Conservation (phyloP, 768 basidiomycete genomes). For the Calvatia gigantea region DNA sequence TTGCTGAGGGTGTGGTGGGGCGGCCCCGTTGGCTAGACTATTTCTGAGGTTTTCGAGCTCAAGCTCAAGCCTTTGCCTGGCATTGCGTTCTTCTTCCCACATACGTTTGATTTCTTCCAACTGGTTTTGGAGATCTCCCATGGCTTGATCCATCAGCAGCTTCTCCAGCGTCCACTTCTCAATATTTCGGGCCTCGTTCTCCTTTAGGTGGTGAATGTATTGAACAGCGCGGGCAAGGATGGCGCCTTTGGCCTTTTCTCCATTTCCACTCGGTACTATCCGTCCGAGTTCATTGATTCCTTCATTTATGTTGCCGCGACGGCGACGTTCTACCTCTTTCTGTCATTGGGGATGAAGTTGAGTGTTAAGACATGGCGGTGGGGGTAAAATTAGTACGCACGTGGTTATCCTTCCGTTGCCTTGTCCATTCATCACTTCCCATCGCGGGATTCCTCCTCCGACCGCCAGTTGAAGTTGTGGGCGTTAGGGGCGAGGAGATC, state of each 20-base stretch:
- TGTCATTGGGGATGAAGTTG: conserved; percentile 27
- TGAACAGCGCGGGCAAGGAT: conserved; percentile 86
- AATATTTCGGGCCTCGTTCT: conserved; percentile 86
- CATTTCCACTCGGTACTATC: conserved; percentile 84
- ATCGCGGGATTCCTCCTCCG: conserved; percentile 60
- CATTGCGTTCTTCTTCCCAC: conserved; percentile 75
- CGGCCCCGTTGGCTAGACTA: conserved; percentile 20
- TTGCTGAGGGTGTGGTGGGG: neutral
- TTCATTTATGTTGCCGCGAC: conserved; percentile 94
- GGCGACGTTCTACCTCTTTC: conserved; percentile 98
- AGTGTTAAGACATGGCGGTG: conserved; percentile 1
- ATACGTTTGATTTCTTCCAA: conserved; percentile 77
- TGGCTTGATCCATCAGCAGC: conserved; percentile 87
- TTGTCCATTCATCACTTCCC: conserved; percentile 76
- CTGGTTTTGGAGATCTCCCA: conserved; percentile 82
- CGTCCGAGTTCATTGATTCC: conserved; percentile 91
- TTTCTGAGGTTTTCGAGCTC: conserved; percentile 59
- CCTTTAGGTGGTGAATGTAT: conserved; percentile 89
- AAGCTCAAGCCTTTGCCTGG: conserved; percentile 55
- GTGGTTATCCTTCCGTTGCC: conserved; percentile 81
- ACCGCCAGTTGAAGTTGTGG: conserved; percentile 31
- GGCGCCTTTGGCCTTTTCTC: conserved; percentile 87
- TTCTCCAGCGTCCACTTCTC: conserved; percentile 95
- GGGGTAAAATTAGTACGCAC: conserved; percentile 34
- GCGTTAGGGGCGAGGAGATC: conserved; percentile 23